phyloP scores from a whole-genome alignment of 2,329 filamentous ascomycete species.

The Mariannaea sp. region DNA sequence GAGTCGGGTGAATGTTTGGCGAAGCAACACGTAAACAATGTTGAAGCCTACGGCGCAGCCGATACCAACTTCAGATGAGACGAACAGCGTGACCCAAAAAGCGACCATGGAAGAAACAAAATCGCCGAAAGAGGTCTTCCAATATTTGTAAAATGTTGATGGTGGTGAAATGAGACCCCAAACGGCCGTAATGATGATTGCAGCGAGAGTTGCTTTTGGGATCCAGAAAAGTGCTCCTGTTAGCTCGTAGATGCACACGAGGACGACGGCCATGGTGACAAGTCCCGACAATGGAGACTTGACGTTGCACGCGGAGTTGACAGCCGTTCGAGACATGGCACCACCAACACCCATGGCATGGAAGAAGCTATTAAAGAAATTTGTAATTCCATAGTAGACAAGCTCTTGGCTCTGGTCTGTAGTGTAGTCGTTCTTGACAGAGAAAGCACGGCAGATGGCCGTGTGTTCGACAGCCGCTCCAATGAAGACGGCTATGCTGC shows the following conservation, averaged over 20 bases:
- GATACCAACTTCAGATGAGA: conserved; percentile 64
- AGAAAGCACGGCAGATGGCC: conserved; percentile 67
- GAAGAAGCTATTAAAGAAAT: conserved; percentile 69
- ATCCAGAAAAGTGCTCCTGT: conserved; percentile 68
- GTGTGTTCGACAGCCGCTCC: conserved; percentile 67
- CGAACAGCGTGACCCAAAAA: conserved; percentile 68
- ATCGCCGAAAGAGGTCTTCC: conserved; percentile 67
- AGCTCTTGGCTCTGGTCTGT: conserved; percentile 70
- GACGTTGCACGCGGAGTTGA: conserved; percentile 68
- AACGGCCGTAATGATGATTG: conserved; percentile 70
- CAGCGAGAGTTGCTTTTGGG: conserved; percentile 67
- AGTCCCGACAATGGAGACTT: conserved; percentile 64
- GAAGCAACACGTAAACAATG: conserved; percentile 63
- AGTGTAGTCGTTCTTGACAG: conserved; percentile 63
- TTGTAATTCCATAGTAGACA: conserved; percentile 64
- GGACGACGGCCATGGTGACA: conserved; percentile 64
- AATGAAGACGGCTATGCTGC: conserved; percentile 64
- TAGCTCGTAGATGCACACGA: conserved; percentile 66
- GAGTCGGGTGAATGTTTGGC: conserved; percentile 57
- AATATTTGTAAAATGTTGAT: conserved; percentile 65
- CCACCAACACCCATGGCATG: conserved; percentile 67
- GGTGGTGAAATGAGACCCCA: conserved; percentile 64
- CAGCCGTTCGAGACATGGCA: conserved; percentile 69
- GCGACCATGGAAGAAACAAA: conserved; percentile 67
- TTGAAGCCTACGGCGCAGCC: conserved; percentile 65